phyloP scores from a whole-genome alignment of 2,329 filamentous ascomycete genomes.

The Ophiostoma angusticollis region DNA sequence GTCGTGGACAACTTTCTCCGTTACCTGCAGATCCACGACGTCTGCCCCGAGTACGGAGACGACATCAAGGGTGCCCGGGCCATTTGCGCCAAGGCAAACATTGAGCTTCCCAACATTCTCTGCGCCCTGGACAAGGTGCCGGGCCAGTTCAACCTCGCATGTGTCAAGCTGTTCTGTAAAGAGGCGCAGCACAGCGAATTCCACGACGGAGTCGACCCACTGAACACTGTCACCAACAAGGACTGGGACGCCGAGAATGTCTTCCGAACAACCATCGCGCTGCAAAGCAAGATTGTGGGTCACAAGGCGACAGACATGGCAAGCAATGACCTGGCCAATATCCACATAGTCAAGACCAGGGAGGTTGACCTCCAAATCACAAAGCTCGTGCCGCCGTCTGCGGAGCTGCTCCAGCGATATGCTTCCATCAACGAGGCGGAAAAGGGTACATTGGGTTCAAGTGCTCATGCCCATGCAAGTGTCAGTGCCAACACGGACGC shows the following conservation, averaged over 20 bases:
- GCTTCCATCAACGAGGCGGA: conserved; percentile 21
- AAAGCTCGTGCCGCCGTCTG: conserved; percentile 32
- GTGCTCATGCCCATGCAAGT: neutral
- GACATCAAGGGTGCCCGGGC: conserved; percentile 53
- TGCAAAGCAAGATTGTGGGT: conserved; percentile 21
- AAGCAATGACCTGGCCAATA: conserved; percentile 18
- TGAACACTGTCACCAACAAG: conserved; percentile 24
- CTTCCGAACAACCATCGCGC: conserved; percentile 31
- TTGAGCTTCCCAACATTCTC: conserved; percentile 51
- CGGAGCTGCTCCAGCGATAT: conserved; percentile 30
- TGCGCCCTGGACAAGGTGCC: conserved; percentile 45
- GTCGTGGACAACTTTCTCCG: conserved; percentile 78
- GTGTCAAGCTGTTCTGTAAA: conserved; percentile 51
- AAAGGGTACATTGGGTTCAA: neutral
- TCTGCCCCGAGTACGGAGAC: conserved; percentile 65
- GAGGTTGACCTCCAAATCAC: conserved; percentile 49
- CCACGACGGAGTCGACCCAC: conserved; percentile 15
- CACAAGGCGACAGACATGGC: conserved; percentile 20
- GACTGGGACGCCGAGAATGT: conserved; percentile 29
- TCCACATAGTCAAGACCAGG: conserved; percentile 32
- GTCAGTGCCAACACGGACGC: neutral
- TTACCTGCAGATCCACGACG: conserved; percentile 72
- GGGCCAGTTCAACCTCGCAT: conserved; percentile 69
- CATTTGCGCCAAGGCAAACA: conserved; percentile 52
- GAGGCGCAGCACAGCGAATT: conserved; percentile 17